A percentile compares a stretch with the other conserved stretches of the same genome.
Evolutionary conservation across 2,329 filamentous ascomycete species (phyloP).

Genomic region (Talaromyces sp.): DNA sequence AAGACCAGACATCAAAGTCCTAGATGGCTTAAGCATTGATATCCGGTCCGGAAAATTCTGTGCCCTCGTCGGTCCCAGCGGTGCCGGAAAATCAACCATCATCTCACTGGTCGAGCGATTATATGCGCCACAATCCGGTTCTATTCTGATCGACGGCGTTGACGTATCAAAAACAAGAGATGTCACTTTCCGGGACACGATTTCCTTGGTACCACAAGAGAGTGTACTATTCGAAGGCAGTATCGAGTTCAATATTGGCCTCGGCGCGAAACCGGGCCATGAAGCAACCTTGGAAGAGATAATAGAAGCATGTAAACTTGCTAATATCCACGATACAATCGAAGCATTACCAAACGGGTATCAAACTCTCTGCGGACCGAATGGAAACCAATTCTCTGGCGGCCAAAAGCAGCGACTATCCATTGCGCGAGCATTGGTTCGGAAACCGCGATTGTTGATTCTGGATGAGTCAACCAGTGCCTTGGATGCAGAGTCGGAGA

Average conservation of each 20-base stretch:
- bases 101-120: slow-evolving; percentile 58
- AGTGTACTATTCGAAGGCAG: slow-evolving; percentile 50
- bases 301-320: slow-evolving; percentile 63
- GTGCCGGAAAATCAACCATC: slow-evolving; percentile 67
- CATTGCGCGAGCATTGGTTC: slow-evolving; percentile 58
- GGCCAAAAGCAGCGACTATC: slow-evolving; percentile 60
- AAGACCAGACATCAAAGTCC: slow-evolving; percentile 57
- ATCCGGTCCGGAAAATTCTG: slow-evolving; percentile 61
- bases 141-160: slow-evolving; percentile 53
- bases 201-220: slow-evolving; percentile 50
- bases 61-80: slow-evolving; percentile 64
- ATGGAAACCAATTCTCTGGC: slow-evolving; percentile 56
- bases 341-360: slow-evolving; percentile 63
- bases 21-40: slow-evolving; percentile 57
- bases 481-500: slow-evolving; percentile 56
- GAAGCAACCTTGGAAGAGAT: slow-evolving; percentile 61
- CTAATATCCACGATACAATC: slow-evolving; percentile 70
- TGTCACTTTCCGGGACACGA: slow-evolving; percentile 44
- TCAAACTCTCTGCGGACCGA: slow-evolving; percentile 58
- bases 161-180: slow-evolving; percentile 45
- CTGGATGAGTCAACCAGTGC: slow-evolving; percentile 63
- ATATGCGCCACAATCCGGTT: slow-evolving; percentile 53
- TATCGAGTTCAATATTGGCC: slow-evolving; percentile 48
- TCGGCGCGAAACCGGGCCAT: slow-evolving; percentile 53
- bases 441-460: slow-evolving; percentile 56